Evolutionary conservation across 1,284 basidiomycete species (phyloP).

Genomic region (Trametes hirsuta): DNA sequence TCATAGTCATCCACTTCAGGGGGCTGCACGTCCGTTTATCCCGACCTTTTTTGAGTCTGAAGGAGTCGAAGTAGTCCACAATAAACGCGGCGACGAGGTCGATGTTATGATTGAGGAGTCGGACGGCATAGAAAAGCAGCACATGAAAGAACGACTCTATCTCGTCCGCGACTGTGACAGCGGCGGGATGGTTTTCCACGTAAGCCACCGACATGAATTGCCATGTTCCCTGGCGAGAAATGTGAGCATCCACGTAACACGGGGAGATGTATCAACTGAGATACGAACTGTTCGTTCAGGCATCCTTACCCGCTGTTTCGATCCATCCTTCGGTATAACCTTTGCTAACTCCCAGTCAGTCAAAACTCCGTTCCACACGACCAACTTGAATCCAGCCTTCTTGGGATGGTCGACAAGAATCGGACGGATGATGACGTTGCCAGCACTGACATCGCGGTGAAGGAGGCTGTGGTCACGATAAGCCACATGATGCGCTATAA

Average conservation of each 20-base stretch:
- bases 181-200: not conserved
- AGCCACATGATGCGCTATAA: too few species aligned
- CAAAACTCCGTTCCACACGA: too few species aligned
- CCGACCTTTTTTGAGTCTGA: not conserved
- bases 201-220: constrained; percentile 11
- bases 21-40: too few species aligned
- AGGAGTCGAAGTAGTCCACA: constrained; percentile 1
- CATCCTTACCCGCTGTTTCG: not conserved
- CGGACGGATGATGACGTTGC: too few species aligned
- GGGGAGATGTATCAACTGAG: too few species aligned
- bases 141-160: constrained; percentile 20
- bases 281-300: constrained; percentile 3
- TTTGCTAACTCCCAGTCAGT: too few species aligned
- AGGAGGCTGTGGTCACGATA: too few species aligned
- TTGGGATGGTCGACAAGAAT: too few species aligned
- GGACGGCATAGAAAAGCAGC: constrained; percentile 5
- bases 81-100: not conserved
- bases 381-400: too few species aligned
- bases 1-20: too few species aligned
- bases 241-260: not conserved
- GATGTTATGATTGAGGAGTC: not conserved
- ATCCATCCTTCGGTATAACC: too few species aligned
- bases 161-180: constrained; percentile 8
- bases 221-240: constrained; percentile 3
- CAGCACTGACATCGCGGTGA: too few species aligned